Conservation (phyloP, 768 basidiomycete genomes). For the Cystobasidium onofrii region DNA sequence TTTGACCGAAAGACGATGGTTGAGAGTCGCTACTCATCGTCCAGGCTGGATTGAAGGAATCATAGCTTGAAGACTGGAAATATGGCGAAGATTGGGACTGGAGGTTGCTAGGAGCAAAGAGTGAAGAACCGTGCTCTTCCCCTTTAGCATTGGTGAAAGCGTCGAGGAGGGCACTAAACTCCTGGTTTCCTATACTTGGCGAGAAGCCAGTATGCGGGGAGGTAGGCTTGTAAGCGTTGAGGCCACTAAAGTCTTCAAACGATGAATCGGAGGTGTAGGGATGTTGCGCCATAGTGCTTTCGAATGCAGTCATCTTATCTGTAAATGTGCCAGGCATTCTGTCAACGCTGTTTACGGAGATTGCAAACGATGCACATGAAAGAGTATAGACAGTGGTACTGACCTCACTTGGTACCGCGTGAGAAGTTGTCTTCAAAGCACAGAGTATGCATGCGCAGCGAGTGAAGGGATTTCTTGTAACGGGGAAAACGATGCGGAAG, state of each 20-base stretch:
- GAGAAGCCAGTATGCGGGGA: slow-evolving; percentile 3
- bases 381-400: too few species aligned
- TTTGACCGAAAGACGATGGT: background rate
- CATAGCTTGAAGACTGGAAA: background rate
- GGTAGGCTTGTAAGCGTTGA: background rate
- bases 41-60: background rate
- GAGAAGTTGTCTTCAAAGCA: too few species aligned
- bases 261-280: background rate
- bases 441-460: too few species aligned
- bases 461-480: too few species aligned
- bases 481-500: too few species aligned
- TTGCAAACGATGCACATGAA: too few species aligned
- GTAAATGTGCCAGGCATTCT: too few species aligned
- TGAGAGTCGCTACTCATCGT: background rate
- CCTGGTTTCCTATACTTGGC: background rate
- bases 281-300: background rate
- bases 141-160: background rate
- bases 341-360: too few species aligned
- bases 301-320: background rate
- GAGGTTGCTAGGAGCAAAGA: background rate
- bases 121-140: background rate
- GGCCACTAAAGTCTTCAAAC: background rate
- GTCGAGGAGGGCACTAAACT: background rate
- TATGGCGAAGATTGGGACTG: background rate
- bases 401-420: too few species aligned